Evolutionary conservation across 495 filamentous ascomycete species (phyloP).

Genomic region (Neurospora intermedia): DNA sequence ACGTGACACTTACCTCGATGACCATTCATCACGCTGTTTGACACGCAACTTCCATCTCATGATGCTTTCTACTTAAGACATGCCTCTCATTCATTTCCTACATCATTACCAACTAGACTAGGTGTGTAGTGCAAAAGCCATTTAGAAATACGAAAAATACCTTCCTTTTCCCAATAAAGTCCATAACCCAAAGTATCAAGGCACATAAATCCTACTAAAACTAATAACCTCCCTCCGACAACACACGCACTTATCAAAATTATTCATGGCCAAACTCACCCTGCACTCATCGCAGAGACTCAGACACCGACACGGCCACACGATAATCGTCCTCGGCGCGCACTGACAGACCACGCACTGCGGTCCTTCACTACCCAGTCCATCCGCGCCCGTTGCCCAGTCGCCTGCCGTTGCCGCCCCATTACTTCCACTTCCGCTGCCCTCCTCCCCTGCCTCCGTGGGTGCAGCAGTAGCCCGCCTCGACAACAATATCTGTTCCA

Average conservation of each 20-base stretch:
- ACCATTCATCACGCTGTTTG: not conserved
- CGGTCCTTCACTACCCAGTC: constrained; percentile 64
- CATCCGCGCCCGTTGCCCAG: constrained; percentile 58
- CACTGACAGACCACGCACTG: constrained; percentile 91
- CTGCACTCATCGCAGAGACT: constrained; percentile 92
- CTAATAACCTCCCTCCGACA: constrained; percentile 78
- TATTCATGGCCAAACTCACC: constrained; percentile 89
- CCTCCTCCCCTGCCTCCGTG: too few species aligned
- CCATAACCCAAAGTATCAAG: constrained; percentile 40
- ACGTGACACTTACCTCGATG: not conserved
- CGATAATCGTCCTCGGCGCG: constrained; percentile 75
- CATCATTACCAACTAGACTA: not conserved
- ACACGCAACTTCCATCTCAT: not conserved
- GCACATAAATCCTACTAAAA: constrained; percentile 85
- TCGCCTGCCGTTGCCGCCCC: not conserved
- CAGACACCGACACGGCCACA: constrained; percentile 94
- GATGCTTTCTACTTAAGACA: not conserved
- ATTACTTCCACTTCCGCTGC: too few species aligned
- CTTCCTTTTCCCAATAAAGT: not conserved
- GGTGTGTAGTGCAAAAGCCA: not conserved
- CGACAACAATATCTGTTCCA: constrained; percentile 73
- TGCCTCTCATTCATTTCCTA: not conserved
- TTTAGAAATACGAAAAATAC: not conserved
- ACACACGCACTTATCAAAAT: constrained; percentile 90
- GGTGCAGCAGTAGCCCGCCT: constrained; percentile 25